Base-by-base conservation (phyloP, 306 rosid genomes). In the Lagenaria siceraria region DNA sequence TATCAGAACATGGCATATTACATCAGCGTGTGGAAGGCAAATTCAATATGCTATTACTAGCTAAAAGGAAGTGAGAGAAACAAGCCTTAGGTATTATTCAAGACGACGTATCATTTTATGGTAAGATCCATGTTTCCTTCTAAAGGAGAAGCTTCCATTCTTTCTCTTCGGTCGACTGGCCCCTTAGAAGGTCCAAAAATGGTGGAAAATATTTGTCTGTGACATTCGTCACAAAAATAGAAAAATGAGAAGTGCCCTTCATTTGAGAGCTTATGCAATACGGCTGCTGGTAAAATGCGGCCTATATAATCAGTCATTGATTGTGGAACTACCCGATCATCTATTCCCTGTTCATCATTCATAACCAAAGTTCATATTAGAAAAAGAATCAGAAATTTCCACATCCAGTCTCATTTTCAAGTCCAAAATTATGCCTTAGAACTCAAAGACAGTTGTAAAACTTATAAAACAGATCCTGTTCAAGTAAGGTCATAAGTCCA, bases 201-300 rank as follows among this genome's bases (percentile, higher is more conserved):
- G 27, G 91, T 83, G 63, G 93, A 79, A 55, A 95, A 87, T 27
- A 95, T 89, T 79, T 87, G 85, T 74, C 81, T 87, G 9, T 92
- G 98, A 78, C 97, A 95, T 65, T 90, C 92, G 59, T 89, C 90
- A 48, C 98, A 95, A 85, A 92, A 90, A 76, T 83, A 89, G 84
- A 89, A 87, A 87, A 86, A 92, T 42, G 97, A 92, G 75, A 89
- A 92, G 81, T 95, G 98, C 13, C 97, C 98, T 85, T 92, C 98
- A 18, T 86, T 92, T 77, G 91, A 94, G 82, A 95, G 93, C 88
- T 82, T 90, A 69, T 89, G 97, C 80, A 92, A 78, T 19, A 78
- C 64, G 25, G 95, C 90, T 71, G 83, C 97, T 1, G 97, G 97
- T 80, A 95, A 83, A 78, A 85, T 88, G 79, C 97, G 88, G 53